phyloP scores from a whole-genome alignment of 164 flowering plant genomes.

The Stephania japonica region DNA sequence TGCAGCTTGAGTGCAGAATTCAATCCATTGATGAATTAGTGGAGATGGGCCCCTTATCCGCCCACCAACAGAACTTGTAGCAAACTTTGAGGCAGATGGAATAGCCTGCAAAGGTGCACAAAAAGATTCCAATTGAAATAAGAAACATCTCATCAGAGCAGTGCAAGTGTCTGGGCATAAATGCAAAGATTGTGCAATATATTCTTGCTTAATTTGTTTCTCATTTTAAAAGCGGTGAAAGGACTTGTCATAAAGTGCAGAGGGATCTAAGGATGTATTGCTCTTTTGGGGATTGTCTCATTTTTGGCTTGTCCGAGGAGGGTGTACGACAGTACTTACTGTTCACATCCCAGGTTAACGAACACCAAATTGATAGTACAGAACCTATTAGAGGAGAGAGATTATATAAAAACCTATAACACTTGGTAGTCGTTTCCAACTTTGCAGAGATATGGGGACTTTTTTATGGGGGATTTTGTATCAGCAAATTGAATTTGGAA shows the following conservation, averaged over 20 bases:
- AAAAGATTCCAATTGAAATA: not conserved
- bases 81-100: constrained; percentile 52
- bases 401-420: no score
- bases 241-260: no score
- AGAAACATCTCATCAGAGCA: not conserved
- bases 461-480: not conserved
- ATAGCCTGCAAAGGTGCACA: constrained; percentile 45
- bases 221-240: not conserved
- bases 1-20: constrained; percentile 79
- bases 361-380: not conserved
- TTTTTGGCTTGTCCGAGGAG: not conserved
- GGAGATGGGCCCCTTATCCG: constrained; percentile 85
- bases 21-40: constrained; percentile 78
- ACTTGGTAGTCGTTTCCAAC: not conserved
- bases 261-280: no score
- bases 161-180: not conserved
- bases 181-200: not conserved
- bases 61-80: constrained; percentile 57
- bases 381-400: not conserved
- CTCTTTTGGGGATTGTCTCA: no score
- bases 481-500: not conserved
- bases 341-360: not conserved
- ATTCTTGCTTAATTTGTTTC: not conserved
- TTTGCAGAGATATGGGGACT: not conserved
- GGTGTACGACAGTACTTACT: not conserved